These are phyloP conservation scores for Phytopythium helicoides DNA, from an alignment of 352 stramenopile species.

Conservation along the genomic window DNA sequence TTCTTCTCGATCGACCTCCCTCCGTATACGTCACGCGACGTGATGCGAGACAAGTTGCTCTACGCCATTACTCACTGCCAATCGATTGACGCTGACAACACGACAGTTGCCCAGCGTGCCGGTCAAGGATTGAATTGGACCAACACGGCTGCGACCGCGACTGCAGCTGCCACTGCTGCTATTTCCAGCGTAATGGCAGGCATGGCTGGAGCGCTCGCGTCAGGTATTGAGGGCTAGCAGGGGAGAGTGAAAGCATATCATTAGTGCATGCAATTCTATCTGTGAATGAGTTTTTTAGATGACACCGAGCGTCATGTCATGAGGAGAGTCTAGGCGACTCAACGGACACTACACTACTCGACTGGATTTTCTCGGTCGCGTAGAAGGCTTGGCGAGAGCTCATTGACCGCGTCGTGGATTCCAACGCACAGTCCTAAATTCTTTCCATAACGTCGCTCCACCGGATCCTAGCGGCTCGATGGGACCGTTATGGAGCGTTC, in stretches of 20 bases:
- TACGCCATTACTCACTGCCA: slow-evolving; percentile 89
- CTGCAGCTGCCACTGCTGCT: slow-evolving; percentile 41
- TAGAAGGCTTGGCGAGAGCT: too few relatives aligned
- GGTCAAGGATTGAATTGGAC: slow-evolving; percentile 88
- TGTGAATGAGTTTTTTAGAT: too few relatives aligned
- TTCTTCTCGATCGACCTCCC: slow-evolving; percentile 90
- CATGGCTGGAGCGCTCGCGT: slow-evolving; percentile 16
- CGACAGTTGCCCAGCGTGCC: slow-evolving; percentile 82
- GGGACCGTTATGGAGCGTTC: too few relatives aligned
- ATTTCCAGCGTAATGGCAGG: slow-evolving; percentile 68
- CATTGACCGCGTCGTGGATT: too few relatives aligned
- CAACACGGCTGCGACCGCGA: slow-evolving; percentile 27
- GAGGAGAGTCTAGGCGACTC: too few relatives aligned
- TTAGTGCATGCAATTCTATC: slow-evolving; percentile 5
- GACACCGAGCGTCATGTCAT: too few relatives aligned
- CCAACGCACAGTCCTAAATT: too few relatives aligned
- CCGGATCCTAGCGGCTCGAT: too few relatives aligned
- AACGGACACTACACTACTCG: too few relatives aligned
- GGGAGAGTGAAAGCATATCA: slow-evolving; percentile 1
- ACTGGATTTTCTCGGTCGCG: too few relatives aligned
- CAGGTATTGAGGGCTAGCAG: neutral
- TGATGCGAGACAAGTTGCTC: slow-evolving; percentile 82
- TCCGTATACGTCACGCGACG: slow-evolving; percentile 64
- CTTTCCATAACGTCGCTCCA: too few relatives aligned
- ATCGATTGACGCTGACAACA: slow-evolving; percentile 88